Evolutionary conservation across 83 land plant species (phyloP).

Genomic region (Diphasiastrum complanatum): DNA sequence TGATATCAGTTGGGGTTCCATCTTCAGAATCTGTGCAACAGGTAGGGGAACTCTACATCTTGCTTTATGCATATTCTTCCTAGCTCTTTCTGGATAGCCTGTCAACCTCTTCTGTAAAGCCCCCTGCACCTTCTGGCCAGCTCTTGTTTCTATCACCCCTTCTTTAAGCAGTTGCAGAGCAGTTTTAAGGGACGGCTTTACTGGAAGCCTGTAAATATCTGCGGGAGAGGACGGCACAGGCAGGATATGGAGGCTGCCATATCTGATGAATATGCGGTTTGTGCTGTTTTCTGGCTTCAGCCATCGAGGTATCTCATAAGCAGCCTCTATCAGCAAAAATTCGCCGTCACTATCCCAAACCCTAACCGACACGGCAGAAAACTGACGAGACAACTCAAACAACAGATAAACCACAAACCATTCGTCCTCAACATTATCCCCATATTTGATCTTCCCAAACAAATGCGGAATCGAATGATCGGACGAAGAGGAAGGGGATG

Average conservation of each 20-base stretch:
- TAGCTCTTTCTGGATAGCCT: constrained; percentile 61
- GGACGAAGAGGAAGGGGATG: constrained; percentile 2
- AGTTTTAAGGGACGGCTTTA: constrained; percentile 26
- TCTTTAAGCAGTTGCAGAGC: constrained; percentile 26
- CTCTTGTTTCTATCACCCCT: constrained; percentile 30
- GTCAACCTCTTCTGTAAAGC: constrained; percentile 33
- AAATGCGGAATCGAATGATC: constrained; percentile 44
- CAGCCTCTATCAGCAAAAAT: constrained; percentile 91
- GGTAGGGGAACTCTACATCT: constrained; percentile 65
- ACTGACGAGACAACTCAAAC: constrained; percentile 33
- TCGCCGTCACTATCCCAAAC: constrained; percentile 91
- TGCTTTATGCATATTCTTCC: constrained; percentile 52
- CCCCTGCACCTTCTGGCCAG: constrained; percentile 44
- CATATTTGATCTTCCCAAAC: constrained; percentile 61
- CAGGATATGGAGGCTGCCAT: constrained; percentile 50
- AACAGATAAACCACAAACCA: constrained; percentile 88
- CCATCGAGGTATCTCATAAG: constrained; percentile 83
- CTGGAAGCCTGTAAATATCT: constrained; percentile 12
- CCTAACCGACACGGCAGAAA: constrained; percentile 43
- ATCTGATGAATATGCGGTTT: constrained; percentile 66
- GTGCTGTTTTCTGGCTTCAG: constrained; percentile 59
- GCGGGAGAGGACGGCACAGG: constrained; percentile 33
- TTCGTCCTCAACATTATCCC: constrained; percentile 91
- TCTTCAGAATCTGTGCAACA: constrained; percentile 72
- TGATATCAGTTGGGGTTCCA: constrained; percentile 79